phyloP scores from a whole-genome alignment of 163 green algal species.

The Chlamydomonas reinhardtii region DNA sequence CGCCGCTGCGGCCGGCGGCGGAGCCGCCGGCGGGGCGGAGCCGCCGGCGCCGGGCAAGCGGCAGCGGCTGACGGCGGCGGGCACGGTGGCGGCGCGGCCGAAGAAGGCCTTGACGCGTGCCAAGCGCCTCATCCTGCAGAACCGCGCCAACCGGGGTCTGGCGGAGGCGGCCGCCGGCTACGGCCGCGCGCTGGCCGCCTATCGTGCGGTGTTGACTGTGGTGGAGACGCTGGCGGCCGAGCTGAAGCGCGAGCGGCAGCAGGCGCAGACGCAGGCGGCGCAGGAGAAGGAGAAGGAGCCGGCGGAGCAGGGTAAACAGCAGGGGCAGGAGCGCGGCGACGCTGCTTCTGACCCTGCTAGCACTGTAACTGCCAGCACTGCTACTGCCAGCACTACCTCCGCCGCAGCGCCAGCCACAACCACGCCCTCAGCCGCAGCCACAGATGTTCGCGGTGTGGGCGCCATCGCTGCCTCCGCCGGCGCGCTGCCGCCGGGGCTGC shows the following conservation, averaged over 20 bases:
- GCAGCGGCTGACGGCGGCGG: constrained; percentile 34
- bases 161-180: constrained; percentile 18
- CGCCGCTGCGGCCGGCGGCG: not conserved
- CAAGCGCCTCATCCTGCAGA: constrained; percentile 33
- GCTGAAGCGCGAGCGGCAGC: not conserved
- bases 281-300: too few relatives aligned
- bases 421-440: too few relatives aligned
- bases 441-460: too few relatives aligned
- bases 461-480: not conserved
- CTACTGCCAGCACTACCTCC: too few relatives aligned
- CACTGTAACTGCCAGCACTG: too few relatives aligned
- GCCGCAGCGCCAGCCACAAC: too few relatives aligned
- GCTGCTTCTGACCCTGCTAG: too few relatives aligned
- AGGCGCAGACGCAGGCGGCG: not conserved
- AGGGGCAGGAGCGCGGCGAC: not conserved
- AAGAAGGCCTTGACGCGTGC: constrained; percentile 21
- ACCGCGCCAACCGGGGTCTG: constrained; percentile 8
- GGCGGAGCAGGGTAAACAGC: not conserved
- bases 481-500: constrained; percentile 4
- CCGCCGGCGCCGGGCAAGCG: not conserved
- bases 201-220: not conserved
- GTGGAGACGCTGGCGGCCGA: not conserved
- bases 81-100: constrained; percentile 5
- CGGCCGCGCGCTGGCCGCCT: not conserved
- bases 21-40: not conserved